Base-by-base conservation (phyloP, 306 rosid species). In the Purshia tridentata region DNA sequence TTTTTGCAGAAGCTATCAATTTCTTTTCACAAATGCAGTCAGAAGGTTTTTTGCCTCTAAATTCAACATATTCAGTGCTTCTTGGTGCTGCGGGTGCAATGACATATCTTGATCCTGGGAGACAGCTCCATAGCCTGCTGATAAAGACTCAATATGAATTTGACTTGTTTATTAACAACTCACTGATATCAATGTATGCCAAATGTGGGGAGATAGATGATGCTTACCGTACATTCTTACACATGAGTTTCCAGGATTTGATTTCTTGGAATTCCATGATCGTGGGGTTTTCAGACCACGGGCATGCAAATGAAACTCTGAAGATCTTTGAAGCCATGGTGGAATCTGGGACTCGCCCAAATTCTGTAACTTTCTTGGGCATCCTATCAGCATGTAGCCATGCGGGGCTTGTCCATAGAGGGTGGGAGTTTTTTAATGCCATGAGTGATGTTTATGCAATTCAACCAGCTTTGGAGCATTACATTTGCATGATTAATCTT, bases 231-330 rank as follows among this genome's bases (percentile, higher is more conserved):
- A 66, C 82, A 75, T 91, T 91, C 85, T 80, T 85, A n/a, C 72
- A 78, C 80, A 91, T 89, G 90, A 68, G 58, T 67, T 59, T 22
- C 41, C 75, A 77, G 77, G 93, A 91, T 76, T 62, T 65, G 58
- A 61, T 91, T 73, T 87, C 91, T 9, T 91, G 97, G 96, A 91
- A 91, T 76, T 72, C 93, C 75, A 84, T 89, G 86, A 87, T 87
- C 70, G 82, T 80, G 88, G 91, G 90, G 66, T 81, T 87, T 73
- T 84, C 96, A 53, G 80, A 84, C 72, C 83, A 91, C 67, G 97
- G 97, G 65, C 77, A 64, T 63, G 77, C 78, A 13, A 56, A 70
- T 18, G 77, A 83, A 37, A 65, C 89, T 67, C 65, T 89, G 53
- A 74, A 70, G 76, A 14, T 79, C 70, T 86, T 83, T n/a, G 83